Evolutionary conservation across 805 yeast genomes (phyloP).

Genomic region (Suhomyces kilbournensis): DNA sequence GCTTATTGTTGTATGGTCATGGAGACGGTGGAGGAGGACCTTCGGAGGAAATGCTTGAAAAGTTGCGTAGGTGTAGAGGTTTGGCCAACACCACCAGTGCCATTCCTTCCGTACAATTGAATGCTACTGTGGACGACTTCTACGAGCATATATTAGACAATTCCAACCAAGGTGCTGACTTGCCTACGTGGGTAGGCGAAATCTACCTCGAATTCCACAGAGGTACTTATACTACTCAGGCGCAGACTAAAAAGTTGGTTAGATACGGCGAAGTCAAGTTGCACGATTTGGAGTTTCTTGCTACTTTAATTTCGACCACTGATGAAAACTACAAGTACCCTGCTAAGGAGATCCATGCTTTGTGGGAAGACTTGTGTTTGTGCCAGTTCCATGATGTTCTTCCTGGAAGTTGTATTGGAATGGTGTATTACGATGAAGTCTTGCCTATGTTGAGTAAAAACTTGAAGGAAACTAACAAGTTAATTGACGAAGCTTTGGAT

Average conservation of each 20-base stretch:
- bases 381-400: slow-evolving; percentile 98
- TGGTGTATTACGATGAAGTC: slow-evolving; percentile 83
- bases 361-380: slow-evolving; percentile 87
- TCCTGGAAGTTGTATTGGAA: slow-evolving; percentile 93
- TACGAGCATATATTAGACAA: slow-evolving; percentile 61
- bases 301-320: slow-evolving; percentile 68
- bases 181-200: slow-evolving; percentile 93
- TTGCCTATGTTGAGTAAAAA: slow-evolving; percentile 69
- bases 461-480: slow-evolving; percentile 47
- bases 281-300: slow-evolving; percentile 82
- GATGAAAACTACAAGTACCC: slow-evolving; percentile 67
- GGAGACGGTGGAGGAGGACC: slow-evolving; percentile 99
- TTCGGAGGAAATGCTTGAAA: slow-evolving; percentile 87
- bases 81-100: slow-evolving; percentile 74
- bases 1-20: slow-evolving; percentile 80
- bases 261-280: slow-evolving; percentile 70
- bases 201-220: slow-evolving; percentile 92
- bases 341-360: slow-evolving; percentile 52
- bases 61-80: slow-evolving; percentile 88
- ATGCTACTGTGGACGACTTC: slow-evolving; percentile 76
- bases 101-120: slow-evolving; percentile 79
- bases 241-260: slow-evolving; percentile 77
- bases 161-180: slow-evolving; percentile 60
- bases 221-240: slow-evolving; percentile 96
- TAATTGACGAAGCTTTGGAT: slow-evolving; percentile 50